These are phyloP conservation scores for Phytophthora lateralis DNA, from an alignment of 352 stramenopile species.

Conservation along the genomic window DNA sequence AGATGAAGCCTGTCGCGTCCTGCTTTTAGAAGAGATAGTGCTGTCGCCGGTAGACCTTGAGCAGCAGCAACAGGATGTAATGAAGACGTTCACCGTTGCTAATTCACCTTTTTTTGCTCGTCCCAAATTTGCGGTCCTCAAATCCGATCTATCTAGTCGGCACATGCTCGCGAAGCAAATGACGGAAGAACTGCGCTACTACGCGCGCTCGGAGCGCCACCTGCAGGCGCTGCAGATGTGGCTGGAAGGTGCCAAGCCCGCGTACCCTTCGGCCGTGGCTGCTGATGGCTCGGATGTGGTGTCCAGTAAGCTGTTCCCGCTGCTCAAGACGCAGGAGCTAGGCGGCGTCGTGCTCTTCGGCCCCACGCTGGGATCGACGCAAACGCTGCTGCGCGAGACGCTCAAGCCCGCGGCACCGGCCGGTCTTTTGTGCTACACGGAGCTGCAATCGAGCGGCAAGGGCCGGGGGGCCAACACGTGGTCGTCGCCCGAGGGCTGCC, in stretches of 20 bases:
- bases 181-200: constrained; percentile 74
- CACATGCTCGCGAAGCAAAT: constrained; percentile 55
- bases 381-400: constrained; percentile 83
- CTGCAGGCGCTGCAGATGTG: constrained; percentile 71
- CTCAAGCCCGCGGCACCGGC: constrained; percentile 65
- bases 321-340: constrained; percentile 65
- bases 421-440: constrained; percentile 81
- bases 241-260: constrained; percentile 42
- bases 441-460: constrained; percentile 79
- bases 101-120: constrained; percentile 1
- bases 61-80: constrained; percentile 26
- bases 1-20: constrained; percentile 14
- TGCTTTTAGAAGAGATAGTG: constrained; percentile 34
- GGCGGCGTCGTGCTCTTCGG: constrained; percentile 78
- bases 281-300: constrained; percentile 35
- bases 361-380: constrained; percentile 74
- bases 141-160: constrained; percentile 12
- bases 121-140: no score
- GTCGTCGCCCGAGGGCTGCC: constrained; percentile 87
- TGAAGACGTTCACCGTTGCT: constrained; percentile 19
- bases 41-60: constrained; percentile 12
- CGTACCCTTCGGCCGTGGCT: constrained; percentile 30
- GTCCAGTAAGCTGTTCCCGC: constrained; percentile 55
- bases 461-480: constrained; percentile 88
- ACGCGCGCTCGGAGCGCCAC: constrained; percentile 76